Evolutionary conservation across 495 filamentous ascomycete species (phyloP).

Genomic region (Podospora conica): DNA sequence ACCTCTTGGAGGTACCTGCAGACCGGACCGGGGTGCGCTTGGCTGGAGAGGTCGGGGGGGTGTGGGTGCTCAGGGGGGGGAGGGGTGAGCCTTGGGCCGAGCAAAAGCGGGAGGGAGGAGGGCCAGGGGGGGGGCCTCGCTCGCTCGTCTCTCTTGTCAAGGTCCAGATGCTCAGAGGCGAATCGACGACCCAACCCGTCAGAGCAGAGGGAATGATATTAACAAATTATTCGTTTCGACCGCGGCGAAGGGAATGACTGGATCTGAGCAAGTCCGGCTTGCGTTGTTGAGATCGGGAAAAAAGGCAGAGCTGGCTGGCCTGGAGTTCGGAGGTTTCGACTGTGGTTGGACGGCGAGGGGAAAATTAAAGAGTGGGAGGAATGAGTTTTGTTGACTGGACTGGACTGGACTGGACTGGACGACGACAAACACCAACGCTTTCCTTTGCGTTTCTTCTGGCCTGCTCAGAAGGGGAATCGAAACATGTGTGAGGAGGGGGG

Average conservation of each 20-base stretch:
- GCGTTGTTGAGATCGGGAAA: slow-evolving; percentile 31
- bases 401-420: slow-evolving; percentile 36
- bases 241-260: slow-evolving; percentile 42
- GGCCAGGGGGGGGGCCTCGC: slow-evolving; percentile 29
- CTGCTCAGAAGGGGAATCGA: slow-evolving; percentile 28
- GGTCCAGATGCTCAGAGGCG: slow-evolving; percentile 30
- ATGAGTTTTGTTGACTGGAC: slow-evolving; percentile 28
- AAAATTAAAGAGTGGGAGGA: slow-evolving; percentile 33
- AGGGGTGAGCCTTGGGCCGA: slow-evolving; percentile 34
- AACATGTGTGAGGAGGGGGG: slow-evolving; percentile 13
- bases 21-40: slow-evolving; percentile 34
- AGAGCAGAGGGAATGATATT: slow-evolving; percentile 30
- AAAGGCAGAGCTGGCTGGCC: slow-evolving; percentile 6
- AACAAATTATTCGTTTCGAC: slow-evolving; percentile 31
- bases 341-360: slow-evolving; percentile 34
- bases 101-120: slow-evolving; percentile 40
- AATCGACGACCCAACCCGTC: slow-evolving; percentile 19
- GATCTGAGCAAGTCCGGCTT: slow-evolving; percentile 51
- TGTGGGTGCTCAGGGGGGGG: slow-evolving; percentile 18
- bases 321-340: slow-evolving; percentile 13
- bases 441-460: slow-evolving; percentile 27
- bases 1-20: slow-evolving; percentile 41
- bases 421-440: slow-evolving; percentile 42
- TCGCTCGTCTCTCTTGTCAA: slow-evolving; percentile 24
- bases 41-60: slow-evolving; percentile 21